Percentiles rank a stretch among this genome's conserved stretches.
Conservation (phyloP, 2,329 filamentous ascomycete genomes). For the Cercospora zeina region DNA sequence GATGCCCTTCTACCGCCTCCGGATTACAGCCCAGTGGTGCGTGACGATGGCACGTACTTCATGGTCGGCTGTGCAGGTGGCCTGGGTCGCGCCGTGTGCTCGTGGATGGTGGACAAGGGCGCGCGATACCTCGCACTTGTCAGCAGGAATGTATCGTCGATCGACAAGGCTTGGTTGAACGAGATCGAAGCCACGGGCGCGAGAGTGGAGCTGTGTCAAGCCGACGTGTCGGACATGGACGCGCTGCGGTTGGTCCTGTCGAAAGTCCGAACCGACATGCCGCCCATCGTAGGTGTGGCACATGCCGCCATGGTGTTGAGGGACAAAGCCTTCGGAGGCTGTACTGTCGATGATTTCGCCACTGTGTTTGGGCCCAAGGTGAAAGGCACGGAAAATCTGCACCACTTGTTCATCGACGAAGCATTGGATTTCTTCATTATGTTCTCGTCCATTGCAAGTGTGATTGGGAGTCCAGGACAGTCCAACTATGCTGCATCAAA, state of each 20-base stretch:
- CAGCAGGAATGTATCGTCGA: slow-evolving; percentile 20
- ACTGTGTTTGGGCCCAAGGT: slow-evolving; percentile 53
- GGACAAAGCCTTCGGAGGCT: slow-evolving; percentile 51
- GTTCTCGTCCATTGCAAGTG: slow-evolving; percentile 55
- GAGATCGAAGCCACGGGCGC: slow-evolving; percentile 13
- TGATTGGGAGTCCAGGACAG: slow-evolving; percentile 60
- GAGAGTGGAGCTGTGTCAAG: slow-evolving; percentile 13
- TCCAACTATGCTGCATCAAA: slow-evolving; percentile 60
- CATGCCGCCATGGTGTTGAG: slow-evolving; percentile 26
- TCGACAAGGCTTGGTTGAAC: slow-evolving; percentile 11
- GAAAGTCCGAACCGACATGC: slow-evolving; percentile 9
- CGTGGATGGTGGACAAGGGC: slow-evolving; percentile 40
- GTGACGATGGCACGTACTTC: slow-evolving; percentile 14
- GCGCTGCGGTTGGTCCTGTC: not conserved
- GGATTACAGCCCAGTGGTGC: slow-evolving; percentile 14
- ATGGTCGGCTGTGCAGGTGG: slow-evolving; percentile 37
- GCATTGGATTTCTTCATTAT: slow-evolving; percentile 52
- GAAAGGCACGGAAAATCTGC: slow-evolving; percentile 53
- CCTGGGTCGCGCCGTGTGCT: slow-evolving; percentile 37
- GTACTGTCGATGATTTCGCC: slow-evolving; percentile 53
- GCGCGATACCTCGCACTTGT: slow-evolving; percentile 32
- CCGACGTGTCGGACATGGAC: slow-evolving; percentile 11
- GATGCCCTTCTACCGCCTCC: slow-evolving; percentile 13
- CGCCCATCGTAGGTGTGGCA: slow-evolving; percentile 25
- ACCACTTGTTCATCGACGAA: slow-evolving; percentile 40